phyloP scores from a whole-genome alignment of 169 alveolate genomes.

The Eimeria maxima region DNA sequence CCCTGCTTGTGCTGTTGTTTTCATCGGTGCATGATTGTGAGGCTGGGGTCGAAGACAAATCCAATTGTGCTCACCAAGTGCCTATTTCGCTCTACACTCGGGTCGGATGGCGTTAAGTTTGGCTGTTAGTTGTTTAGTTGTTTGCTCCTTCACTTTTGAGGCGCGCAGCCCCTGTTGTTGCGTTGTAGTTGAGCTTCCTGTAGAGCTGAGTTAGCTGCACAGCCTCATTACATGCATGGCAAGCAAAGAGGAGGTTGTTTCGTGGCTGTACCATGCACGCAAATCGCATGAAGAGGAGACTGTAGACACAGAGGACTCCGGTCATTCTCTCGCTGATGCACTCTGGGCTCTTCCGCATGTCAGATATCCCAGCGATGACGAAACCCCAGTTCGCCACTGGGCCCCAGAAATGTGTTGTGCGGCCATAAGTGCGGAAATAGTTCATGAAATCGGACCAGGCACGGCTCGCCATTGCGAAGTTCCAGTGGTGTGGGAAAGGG shows the following conservation, averaged over 20 bases:
- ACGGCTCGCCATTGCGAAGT: slow-evolving; percentile 38
- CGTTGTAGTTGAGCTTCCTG: slow-evolving; percentile 76
- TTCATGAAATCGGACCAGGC: slow-evolving; percentile 44
- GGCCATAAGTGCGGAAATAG: slow-evolving; percentile 65
- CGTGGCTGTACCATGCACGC: slow-evolving; percentile 92
- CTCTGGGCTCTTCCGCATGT: slow-evolving; percentile 83
- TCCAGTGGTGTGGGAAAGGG: not conserved
- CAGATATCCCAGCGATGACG: slow-evolving; percentile 91
- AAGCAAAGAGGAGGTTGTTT: slow-evolving; percentile 80
- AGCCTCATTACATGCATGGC: slow-evolving; percentile 83
- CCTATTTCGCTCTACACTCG: not conserved
- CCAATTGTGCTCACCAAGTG: not conserved
- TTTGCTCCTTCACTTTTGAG: not conserved
- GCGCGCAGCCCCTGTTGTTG: not conserved
- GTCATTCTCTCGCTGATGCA: slow-evolving; percentile 90
- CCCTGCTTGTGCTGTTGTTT: too few relatives aligned
- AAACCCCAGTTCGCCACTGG: slow-evolving; percentile 98
- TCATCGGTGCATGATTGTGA: not conserved
- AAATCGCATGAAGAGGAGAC: slow-evolving; percentile 95
- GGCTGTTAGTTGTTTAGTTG: not conserved
- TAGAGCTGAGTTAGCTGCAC: slow-evolving; percentile 84
- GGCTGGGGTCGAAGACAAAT: not conserved
- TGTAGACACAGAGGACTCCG: slow-evolving; percentile 92
- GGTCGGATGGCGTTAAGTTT: not conserved
- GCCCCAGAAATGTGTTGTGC: slow-evolving; percentile 96